These are phyloP conservation scores for Prototheca wickerhamii DNA, from an alignment of 163 green algal species.

Conservation along the genomic window DNA sequence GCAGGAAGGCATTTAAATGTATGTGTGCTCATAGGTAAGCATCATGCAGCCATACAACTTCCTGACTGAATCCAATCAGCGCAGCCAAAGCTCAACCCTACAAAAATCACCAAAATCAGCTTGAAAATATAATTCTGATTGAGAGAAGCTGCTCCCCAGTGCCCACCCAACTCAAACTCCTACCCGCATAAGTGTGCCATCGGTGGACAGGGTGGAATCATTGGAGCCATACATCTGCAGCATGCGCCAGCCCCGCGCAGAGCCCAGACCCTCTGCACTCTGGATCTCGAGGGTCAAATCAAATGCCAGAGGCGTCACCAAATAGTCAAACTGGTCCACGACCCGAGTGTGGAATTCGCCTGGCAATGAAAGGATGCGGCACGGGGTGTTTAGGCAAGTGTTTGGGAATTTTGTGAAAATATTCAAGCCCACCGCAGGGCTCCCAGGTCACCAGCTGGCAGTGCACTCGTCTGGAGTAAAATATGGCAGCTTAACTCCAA, in stretches of 20 bases:
- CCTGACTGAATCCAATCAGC: too few relatives aligned
- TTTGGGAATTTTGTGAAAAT: too few relatives aligned
- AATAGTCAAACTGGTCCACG: constrained; percentile 23
- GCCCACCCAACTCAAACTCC: background rate
- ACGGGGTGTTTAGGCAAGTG: too few relatives aligned
- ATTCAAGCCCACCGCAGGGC: too few relatives aligned
- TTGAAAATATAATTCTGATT: too few relatives aligned
- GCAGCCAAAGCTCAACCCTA: too few relatives aligned
- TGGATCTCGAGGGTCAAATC: constrained; percentile 20
- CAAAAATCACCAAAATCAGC: too few relatives aligned
- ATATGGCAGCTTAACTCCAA: too few relatives aligned
- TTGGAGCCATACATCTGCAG: constrained; percentile 26
- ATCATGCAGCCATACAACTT: too few relatives aligned
- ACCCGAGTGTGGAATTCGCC: constrained; percentile 25
- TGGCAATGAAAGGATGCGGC: too few relatives aligned
- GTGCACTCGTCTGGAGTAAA: too few relatives aligned
- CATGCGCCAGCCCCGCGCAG: constrained; percentile 13
- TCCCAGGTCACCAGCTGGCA: too few relatives aligned
- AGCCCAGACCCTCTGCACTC: background rate
- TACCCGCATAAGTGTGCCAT: constrained; percentile 13
- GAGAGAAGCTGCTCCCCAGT: background rate
- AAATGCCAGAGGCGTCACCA: constrained; percentile 27
- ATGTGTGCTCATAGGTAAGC: background rate
- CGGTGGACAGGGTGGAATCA: constrained; percentile 7
- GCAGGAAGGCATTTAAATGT: background rate